These are phyloP conservation scores for Amborella trichopoda DNA, from an alignment of 164 flowering plant genomes.

Conservation along the genomic window DNA sequence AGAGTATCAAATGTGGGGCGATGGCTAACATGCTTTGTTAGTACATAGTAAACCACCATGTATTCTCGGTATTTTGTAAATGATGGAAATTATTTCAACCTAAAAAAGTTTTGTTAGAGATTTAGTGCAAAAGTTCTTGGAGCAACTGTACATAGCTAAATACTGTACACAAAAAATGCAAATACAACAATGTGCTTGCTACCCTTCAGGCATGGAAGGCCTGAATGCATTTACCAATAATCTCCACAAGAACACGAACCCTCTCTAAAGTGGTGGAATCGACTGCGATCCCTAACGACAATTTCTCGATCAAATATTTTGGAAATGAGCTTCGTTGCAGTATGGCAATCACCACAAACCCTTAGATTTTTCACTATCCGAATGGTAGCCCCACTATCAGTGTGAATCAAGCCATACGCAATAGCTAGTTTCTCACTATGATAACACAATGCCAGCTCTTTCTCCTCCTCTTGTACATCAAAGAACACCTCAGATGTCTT, in stretches of 20 bases:
- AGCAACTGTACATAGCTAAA: too few species aligned
- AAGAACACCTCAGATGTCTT: not conserved
- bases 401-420: constrained; percentile 14
- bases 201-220: too few species aligned
- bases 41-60: too few species aligned
- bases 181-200: too few species aligned
- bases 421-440: constrained; percentile 26
- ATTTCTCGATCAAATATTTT: constrained; percentile 13
- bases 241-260: constrained; percentile 20
- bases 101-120: too few species aligned
- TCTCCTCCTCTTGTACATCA: constrained; percentile 1
- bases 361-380: constrained; percentile 18
- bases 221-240: constrained; percentile 27
- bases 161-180: too few species aligned
- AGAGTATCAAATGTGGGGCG: too few species aligned
- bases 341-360: constrained; percentile 19
- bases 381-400: constrained; percentile 7
- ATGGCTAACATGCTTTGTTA: too few species aligned
- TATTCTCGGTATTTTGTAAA: too few species aligned
- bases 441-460: constrained; percentile 10
- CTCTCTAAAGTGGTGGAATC: constrained; percentile 21
- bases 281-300: constrained; percentile 17
- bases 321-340: constrained; percentile 16
- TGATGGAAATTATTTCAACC: too few species aligned
- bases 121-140: too few species aligned